Evolutionary conservation across 176 grass and related monocot genomes (phyloP).

Genomic region (Carex parvula): DNA sequence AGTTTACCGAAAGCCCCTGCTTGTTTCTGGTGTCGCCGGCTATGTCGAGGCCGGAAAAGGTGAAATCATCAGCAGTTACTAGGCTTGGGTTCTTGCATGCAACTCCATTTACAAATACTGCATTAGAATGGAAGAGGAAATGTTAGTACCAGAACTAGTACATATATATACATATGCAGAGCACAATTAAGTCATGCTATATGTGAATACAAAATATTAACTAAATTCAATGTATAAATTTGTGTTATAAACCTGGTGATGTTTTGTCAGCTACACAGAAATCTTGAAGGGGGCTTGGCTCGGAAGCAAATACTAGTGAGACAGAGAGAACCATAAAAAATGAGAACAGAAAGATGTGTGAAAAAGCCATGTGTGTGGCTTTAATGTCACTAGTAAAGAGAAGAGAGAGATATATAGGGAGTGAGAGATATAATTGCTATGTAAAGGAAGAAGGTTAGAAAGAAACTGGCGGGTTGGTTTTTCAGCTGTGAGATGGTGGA

Average conservation of each 20-base stretch:
- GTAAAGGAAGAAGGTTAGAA: background rate
- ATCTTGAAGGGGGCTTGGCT: slow-evolving; percentile 18
- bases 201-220: background rate
- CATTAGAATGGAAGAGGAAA: too few species aligned
- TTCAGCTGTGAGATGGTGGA: background rate
- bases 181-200: background rate
- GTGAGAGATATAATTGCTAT: background rate
- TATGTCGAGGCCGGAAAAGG: too few species aligned
- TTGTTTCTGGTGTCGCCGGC: too few species aligned
- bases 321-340: background rate
- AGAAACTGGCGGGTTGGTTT: background rate
- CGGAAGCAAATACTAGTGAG: background rate
- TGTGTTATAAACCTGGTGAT: background rate
- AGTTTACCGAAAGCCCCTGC: too few species aligned
- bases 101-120: too few species aligned
- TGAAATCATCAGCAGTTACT: too few species aligned
- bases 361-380: background rate
- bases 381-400: background rate
- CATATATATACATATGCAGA: too few species aligned
- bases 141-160: too few species aligned
- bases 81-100: too few species aligned
- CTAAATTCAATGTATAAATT: background rate
- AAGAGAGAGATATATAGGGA: background rate
- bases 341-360: background rate
- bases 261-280: slow-evolving; percentile 19